Evolutionary conservation across 2,329 filamentous ascomycete species (phyloP), one percentile per base, ranked within the genome.

Genomic region (Acephala macrosclerotiorum): DNA sequence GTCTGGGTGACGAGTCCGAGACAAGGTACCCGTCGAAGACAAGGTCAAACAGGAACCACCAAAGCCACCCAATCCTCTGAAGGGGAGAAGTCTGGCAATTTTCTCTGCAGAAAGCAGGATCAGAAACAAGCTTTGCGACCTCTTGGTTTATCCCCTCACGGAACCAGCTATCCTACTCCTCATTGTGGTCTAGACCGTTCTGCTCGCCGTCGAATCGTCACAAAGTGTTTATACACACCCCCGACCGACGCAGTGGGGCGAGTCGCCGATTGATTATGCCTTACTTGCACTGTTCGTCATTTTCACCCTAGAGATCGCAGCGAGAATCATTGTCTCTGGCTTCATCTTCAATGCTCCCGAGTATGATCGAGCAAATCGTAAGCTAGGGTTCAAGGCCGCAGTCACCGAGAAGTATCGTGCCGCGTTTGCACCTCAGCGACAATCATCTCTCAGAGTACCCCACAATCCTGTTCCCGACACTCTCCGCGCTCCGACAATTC

Each of bases 321-420:
- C 92, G 66, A 91, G 94, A 62, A 90, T 94, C 51, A 90, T 99
- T 66, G 96, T 99, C 0, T 99, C 96, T 0, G 96, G 96, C 0
- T 91, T 99, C 73, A 84, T 99, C 36, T 83, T 97, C 70, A 99
- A 99, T 75, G 92, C 96, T 1, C 82, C 88, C 9, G 94, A 97
- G 76, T 97, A 97, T 78, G 97, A 93, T 78, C 96, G 94, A 6
- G 91, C 96, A 68, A 92, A 96, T 77, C 87, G 92, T 60, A 87
- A 90, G 70, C 84, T 90, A 36, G 92, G 94, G 12, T 79, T 97
- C 9, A 88, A 87, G 60, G 89, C 90, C 69, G 92, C 91, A 12
- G 81, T 97, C 22, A 81, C 88, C 47, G 89, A 92, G 67, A 94
- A 94, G 78, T 92, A 92, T 66, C 88, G 88, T 67, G 85, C 87